Base-by-base conservation (phyloP, 2,329 filamentous ascomycete species). In the Penicillium glabrum region DNA sequence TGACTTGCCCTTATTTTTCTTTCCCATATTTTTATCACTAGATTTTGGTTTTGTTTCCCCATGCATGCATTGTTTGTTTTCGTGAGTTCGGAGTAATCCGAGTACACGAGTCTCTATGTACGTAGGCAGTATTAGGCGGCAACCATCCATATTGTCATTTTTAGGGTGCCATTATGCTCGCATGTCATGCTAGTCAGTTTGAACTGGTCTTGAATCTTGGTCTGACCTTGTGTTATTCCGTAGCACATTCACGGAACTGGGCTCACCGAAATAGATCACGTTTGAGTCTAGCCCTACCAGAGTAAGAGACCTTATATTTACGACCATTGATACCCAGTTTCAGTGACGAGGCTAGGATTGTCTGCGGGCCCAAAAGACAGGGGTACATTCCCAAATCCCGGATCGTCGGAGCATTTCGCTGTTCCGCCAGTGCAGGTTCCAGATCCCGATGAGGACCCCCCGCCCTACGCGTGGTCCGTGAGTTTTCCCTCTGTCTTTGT, bases 81-180 rank as follows among this genome's bases (percentile, higher is more conserved):
- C 14, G 14, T 14, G 5, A 16, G 31, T 27, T 64, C 60, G 57
- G 56, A 11, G 58, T 57, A 60, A 52, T 41, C 59, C 56, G 58
- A 58, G 45, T 51, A 54, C 55, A 39, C 13, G 19, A 39, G 11
- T 31, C 9, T 26, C 21, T 3, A 33, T 23, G 45, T 14, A 33
- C 13, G 11, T 33, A 14, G 31, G 11, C 31, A 7, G 31, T 33
- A 16, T 33, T 5, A 14, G 31, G 14, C 14, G 31, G 10, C 13
- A 33, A 6, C 31, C 31, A 16, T 33, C 31, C 13, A 16, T 16
- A 31, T 31, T 31, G 29, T 31, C 29, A 31, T 4, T 29, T 10
- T 29, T 10, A 29, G 3, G 11, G 29, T 14, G 29, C 14, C 29
- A 11, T 5, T 31, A 31, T 31, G 29, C 13, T 31, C 13, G 29